Evolutionary conservation across 1,284 basidiomycete genomes (phyloP).

Genomic region (Marasmius oreades): DNA sequence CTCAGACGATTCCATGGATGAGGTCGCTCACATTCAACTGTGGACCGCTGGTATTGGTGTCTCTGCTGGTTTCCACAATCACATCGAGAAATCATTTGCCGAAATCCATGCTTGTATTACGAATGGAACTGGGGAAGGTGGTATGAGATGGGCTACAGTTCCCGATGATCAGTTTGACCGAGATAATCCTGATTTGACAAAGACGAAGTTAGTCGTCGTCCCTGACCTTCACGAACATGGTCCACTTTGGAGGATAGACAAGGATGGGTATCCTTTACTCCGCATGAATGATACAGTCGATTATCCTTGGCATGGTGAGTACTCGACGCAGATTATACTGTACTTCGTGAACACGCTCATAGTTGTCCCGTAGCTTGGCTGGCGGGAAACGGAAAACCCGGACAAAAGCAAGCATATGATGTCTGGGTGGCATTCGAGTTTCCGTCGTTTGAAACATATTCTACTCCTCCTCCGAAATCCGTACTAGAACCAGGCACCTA

Average conservation of each 20-base stretch:
- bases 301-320: slow-evolving; percentile 27
- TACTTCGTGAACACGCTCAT: slow-evolving; percentile 14
- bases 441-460: background rate
- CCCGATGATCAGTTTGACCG: slow-evolving; percentile 10
- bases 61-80: slow-evolving; percentile 18
- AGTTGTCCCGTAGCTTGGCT: background rate
- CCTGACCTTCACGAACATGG: slow-evolving; percentile 27
- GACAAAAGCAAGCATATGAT: slow-evolving; percentile 18
- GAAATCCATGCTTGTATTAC: slow-evolving; percentile 26
- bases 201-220: slow-evolving; percentile 20
- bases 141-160: slow-evolving; percentile 18
- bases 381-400: background rate
- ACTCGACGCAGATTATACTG: slow-evolving; percentile 1
- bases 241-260: slow-evolving; percentile 24
- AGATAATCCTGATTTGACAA: slow-evolving; percentile 17
- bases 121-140: slow-evolving; percentile 26
- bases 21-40: slow-evolving; percentile 23
- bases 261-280: slow-evolving; percentile 15
- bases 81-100: slow-evolving; percentile 14
- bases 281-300: slow-evolving; percentile 25
- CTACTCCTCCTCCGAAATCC: background rate
- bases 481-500: background rate
- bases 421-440: slow-evolving; percentile 22
- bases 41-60: slow-evolving; percentile 27
- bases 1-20: slow-evolving; percentile 24